Conservation (phyloP, 2,329 filamentous ascomycete species). For the Hypoxylon sp. region DNA sequence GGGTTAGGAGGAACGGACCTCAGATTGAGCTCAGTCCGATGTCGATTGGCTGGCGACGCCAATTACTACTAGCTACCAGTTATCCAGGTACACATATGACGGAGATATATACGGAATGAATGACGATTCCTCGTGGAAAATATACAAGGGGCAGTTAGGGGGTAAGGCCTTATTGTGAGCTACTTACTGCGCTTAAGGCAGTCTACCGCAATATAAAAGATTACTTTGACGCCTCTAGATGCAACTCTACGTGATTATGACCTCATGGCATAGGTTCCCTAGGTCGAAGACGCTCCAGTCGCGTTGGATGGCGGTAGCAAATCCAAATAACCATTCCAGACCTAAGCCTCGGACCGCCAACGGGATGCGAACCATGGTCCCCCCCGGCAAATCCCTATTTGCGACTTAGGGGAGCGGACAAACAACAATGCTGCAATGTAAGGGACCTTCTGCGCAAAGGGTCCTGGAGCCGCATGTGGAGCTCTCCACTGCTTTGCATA, state of each 20-base stretch:
- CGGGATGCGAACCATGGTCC: not conserved
- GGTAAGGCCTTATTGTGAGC: slow-evolving; percentile 3
- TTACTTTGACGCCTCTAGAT: not conserved
- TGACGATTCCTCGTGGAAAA: slow-evolving; percentile 5
- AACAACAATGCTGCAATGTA: slow-evolving; percentile 14
- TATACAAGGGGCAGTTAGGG: not conserved
- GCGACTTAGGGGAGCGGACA: not conserved
- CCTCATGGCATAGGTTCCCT: not conserved
- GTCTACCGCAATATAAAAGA: slow-evolving; percentile 18
- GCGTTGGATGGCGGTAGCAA: not conserved
- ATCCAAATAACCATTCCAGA: no score
- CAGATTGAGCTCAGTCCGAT: slow-evolving; percentile 7
- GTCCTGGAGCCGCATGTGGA: slow-evolving; percentile 32
- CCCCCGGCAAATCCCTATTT: not conserved
- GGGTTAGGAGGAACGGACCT: not conserved
- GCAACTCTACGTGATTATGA: slow-evolving; percentile 6
- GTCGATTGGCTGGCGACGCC: not conserved
- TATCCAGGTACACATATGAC: slow-evolving; percentile 7
- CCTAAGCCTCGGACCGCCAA: not conserved
- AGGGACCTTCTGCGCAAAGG: not conserved
- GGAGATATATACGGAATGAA: not conserved
- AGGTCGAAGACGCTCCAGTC: not conserved
- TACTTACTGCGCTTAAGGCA: slow-evolving; percentile 1
- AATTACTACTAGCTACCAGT: not conserved
- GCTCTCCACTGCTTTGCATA: slow-evolving; percentile 26